Base-by-base conservation (phyloP, 192 early-diverging fungal species). In the Dimargaris verticillata region DNA sequence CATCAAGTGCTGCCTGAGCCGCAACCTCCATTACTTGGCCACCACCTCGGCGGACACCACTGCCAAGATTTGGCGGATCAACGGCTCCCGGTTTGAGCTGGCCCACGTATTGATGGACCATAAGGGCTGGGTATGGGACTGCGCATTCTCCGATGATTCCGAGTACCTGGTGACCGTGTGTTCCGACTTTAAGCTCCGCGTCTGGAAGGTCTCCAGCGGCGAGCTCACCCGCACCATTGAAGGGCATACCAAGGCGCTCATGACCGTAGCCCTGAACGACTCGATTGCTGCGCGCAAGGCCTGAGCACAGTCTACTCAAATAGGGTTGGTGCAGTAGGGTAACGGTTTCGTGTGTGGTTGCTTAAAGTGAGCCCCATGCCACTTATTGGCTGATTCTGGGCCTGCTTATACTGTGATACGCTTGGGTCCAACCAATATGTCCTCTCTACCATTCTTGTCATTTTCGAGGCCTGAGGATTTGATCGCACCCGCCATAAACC, bases 81-180 rank as follows among this genome's bases (percentile, higher is more conserved):
- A 83, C 45, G 64, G 78, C 60, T 63, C 71, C 29, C n/a, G 41
- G 17, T 88, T 88, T 58, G 73, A 78, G 18, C 71, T 88, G 44
- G 80, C 83, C 44, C 85, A 86, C 65, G 89, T 83, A 3, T 64
- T 93, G 61, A 77, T 74, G 53, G 89, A 88, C 3, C 91, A 93
- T 70, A 80, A 85, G 57, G 72, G 86, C 57, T 93, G 91, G 91
- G 91, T 91, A 1, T 93, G 91, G 91, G 91, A 93, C 69, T 87
- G 84, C 65, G 83, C 87, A 0, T 93, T 93, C 65, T 88, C 86
- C 20, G 91, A 89, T 0, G 91, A 93, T 63, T 93, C 91, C 17
- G 91, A 89, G 14, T 91, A 91, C 67, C 69, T 93, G 20, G 88
- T 93, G 0, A 90, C 89, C 20, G 86, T 38, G 26, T n/a, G 41